Conservation (phyloP, 1,139 yeast species). For the Candida sanyaensis region DNA sequence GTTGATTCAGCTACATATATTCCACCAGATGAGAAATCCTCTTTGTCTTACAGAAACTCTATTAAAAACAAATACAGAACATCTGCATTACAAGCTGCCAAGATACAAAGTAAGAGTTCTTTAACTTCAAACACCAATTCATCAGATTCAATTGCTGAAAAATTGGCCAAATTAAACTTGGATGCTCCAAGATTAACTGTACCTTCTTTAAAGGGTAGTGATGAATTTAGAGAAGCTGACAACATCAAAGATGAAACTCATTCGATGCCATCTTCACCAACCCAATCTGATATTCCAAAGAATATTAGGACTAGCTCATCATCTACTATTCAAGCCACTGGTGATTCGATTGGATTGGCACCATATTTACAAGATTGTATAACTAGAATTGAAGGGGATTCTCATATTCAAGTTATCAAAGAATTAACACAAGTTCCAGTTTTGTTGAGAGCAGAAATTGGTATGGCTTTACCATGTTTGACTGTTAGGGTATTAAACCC, state of each 20-base stretch:
- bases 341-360: conserved; percentile 34
- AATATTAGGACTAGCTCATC: conserved; percentile 28
- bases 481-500: conserved; percentile 95
- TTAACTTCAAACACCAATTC: conserved; percentile 33
- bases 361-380: conserved; percentile 58
- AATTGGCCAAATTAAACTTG: conserved; percentile 52
- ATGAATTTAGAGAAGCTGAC: conserved; percentile 8
- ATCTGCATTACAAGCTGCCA: conserved; percentile 71
- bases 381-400: conserved; percentile 63
- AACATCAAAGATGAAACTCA: conserved; percentile 11
- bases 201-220: conserved; percentile 28
- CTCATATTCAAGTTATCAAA: conserved; percentile 74
- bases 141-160: conserved; percentile 45
- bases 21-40: conserved; percentile 84
- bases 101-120: conserved; percentile 42
- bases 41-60: conserved; percentile 73
- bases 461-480: conserved; percentile 93
- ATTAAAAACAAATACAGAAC: conserved; percentile 79
- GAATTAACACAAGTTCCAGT: conserved; percentile 83
- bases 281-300: conserved; percentile 25
- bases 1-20: conserved; percentile 88
- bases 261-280: conserved; percentile 32
- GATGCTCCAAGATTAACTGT: conserved; percentile 51
- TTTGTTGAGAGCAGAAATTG: conserved; percentile 85
- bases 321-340: conserved; percentile 17